Conservation (phyloP, 2,329 filamentous ascomycete species). For the Colletotrichum lini region DNA sequence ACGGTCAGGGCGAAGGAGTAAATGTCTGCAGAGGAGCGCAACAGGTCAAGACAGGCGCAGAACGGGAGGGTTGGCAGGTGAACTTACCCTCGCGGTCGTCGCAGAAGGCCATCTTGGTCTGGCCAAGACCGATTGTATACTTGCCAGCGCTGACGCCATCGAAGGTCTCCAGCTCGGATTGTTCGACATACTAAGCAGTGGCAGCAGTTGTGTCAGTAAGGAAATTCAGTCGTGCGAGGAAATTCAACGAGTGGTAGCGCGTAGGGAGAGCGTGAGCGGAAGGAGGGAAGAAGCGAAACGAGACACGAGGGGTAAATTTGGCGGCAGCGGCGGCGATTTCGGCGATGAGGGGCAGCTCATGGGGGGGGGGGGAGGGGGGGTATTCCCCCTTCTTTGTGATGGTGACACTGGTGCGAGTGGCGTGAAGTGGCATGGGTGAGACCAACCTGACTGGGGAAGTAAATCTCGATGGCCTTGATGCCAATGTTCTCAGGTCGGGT, state of each 20-base stretch:
- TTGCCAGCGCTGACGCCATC: conserved; percentile 87
- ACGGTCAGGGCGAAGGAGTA: conserved; percentile 88
- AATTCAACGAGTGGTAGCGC: neutral
- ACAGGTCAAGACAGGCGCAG: conserved; percentile 42
- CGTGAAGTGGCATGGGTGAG: conserved; percentile 45
- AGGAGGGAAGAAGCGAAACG: conserved; percentile 44
- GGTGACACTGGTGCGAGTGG: conserved; percentile 7
- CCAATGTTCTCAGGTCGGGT: conserved; percentile 87
- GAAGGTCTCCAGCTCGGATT: conserved; percentile 86
- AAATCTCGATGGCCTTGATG: conserved; percentile 94
- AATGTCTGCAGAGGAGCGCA: conserved; percentile 72
- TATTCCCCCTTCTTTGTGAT: neutral
- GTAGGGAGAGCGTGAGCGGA: conserved; percentile 38
- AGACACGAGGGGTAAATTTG: conserved; percentile 23
- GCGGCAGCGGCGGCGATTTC: conserved; percentile 42
- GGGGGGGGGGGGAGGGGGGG: no score
- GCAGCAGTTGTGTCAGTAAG: neutral
- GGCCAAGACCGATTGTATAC: conserved; percentile 92
- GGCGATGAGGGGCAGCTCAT: conserved; percentile 37
- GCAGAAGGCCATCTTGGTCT: conserved; percentile 94
- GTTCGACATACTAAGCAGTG: conserved; percentile 80
- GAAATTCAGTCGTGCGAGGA: neutral
- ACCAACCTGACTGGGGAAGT: conserved; percentile 87
- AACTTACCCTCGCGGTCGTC: conserved; percentile 86
- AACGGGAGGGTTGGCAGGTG: neutral